Evolutionary conservation across 148 eudicot species (phyloP), one percentile per base, ranked within the genome.

Genomic region (Linanthus parryae): DNA sequence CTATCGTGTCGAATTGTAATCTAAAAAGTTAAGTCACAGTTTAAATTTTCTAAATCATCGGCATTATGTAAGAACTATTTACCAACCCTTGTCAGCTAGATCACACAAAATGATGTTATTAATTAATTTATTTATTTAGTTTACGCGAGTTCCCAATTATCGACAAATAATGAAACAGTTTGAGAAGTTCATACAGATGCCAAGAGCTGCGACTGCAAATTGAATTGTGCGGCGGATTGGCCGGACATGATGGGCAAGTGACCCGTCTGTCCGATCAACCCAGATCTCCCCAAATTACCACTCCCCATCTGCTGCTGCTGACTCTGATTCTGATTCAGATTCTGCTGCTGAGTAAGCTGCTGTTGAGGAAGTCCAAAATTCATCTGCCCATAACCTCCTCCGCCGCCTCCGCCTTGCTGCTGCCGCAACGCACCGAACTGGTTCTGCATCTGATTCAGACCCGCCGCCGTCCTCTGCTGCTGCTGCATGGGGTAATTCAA

Each of bases 151-250:
- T 31, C 5, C 11, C 11, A 5, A 11, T 31, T 11, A 31, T 31
- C 11, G 5, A 31, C 5, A 31, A 31, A 31, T 31, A 31, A 2
- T 5, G 12, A 15, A 10, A 20, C 8, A 12, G 34, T 4, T 11
- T 1, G 34, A 8, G 17, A 16, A 11, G 12, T 43, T 18, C 59
- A 67, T 81, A 84, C 96, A 83, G 94, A 79, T 18, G 72, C 58
- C 48, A 88, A 73, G 57, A 73, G 60, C 54, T 84, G 92, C 0
- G 80, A 64, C 37, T 74, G 86, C 34, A 84, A 44, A 70, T 76
- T 81, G 56, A 73, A 74, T 57, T 84, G 88, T 5, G 90, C 73
- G 20, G 79, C 79, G 28, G 83, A 67, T 53, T 80, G 80, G 44
- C 73, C 60, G 47, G 85, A 58, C 61, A 83, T 50, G 61, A 73